Conservation (phyloP, 192 early-diverging fungal genomes). For the Podila epigama region DNA sequence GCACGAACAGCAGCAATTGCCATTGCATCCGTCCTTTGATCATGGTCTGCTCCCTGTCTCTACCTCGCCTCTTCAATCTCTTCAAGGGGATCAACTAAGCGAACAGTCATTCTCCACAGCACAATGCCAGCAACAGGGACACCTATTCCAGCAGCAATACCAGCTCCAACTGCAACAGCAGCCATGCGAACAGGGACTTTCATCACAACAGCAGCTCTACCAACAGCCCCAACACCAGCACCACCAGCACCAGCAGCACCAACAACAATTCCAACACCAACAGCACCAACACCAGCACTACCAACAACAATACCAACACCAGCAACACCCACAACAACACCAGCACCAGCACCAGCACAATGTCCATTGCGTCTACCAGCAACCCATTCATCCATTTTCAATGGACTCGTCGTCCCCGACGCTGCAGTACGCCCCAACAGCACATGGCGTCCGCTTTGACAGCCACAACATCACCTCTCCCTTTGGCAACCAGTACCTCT, state of each 20-base stretch:
- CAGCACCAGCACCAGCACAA: slow-evolving; percentile 10
- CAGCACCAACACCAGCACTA: slow-evolving; percentile 6
- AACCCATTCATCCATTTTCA: slow-evolving; percentile 26
- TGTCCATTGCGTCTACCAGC: slow-evolving; percentile 11
- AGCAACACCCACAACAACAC: slow-evolving; percentile 15
- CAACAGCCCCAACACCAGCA: slow-evolving; percentile 4
- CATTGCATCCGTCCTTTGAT: no score
- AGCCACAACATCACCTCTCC: neutral
- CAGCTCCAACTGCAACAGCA: no score
- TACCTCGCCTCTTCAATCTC: no score
- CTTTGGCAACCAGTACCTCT: neutral
- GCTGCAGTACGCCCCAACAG: neutral
- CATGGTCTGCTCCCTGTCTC: no score
- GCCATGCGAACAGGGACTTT: no score
- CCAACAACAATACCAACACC: slow-evolving; percentile 5
- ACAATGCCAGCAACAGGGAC: no score
- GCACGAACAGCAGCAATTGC: no score
- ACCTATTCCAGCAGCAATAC: no score
- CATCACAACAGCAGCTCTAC: slow-evolving; percentile 7
- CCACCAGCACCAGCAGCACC: no score
- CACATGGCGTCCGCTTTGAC: slow-evolving; percentile 1
- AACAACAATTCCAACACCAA: no score
- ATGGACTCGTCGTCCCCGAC: slow-evolving; percentile 1
- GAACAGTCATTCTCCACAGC: no score
- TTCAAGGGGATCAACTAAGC: no score